phyloP scores from a whole-genome alignment of 2,329 filamentous ascomycete genomes.

The Pestalotiopsis sp. region DNA sequence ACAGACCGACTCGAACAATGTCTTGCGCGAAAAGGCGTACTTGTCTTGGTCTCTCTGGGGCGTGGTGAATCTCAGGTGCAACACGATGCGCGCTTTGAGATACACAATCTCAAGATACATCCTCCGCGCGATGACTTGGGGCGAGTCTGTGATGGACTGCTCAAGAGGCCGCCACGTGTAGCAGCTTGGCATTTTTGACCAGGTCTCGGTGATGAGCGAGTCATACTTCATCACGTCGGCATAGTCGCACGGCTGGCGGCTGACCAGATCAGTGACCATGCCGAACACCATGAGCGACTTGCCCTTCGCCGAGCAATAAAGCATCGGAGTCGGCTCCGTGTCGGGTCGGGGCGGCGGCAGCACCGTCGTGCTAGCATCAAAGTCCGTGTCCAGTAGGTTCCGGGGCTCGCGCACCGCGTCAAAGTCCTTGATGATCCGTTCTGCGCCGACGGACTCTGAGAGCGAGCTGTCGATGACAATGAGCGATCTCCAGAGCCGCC shows the following conservation, averaged over 20 bases:
- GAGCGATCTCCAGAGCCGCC: slow-evolving; percentile 44
- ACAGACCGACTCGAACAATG: slow-evolving; percentile 50
- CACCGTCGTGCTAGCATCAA: slow-evolving; percentile 34
- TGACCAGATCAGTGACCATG: slow-evolving; percentile 19
- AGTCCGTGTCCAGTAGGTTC: slow-evolving; percentile 47
- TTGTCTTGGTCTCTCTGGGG: slow-evolving; percentile 31
- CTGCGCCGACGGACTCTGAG: slow-evolving; percentile 46
- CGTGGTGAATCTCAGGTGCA: slow-evolving; percentile 57
- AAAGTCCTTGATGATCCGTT: slow-evolving; percentile 38
- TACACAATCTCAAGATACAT: slow-evolving; percentile 55
- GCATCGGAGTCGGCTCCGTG: slow-evolving; percentile 22
- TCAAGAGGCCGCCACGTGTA: slow-evolving; percentile 23
- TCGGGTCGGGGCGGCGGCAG: slow-evolving; percentile 39
- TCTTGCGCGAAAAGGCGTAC: slow-evolving; percentile 44
- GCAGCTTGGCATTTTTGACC: slow-evolving; percentile 18
- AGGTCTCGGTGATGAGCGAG: slow-evolving; percentile 18
- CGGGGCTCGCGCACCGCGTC: slow-evolving; percentile 33
- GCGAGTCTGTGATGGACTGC: slow-evolving; percentile 46
- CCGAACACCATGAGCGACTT: neutral
- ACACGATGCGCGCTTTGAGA: slow-evolving; percentile 51
- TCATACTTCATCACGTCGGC: slow-evolving; percentile 27
- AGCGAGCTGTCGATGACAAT: slow-evolving; percentile 43
- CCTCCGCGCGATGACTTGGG: slow-evolving; percentile 53
- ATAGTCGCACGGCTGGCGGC: slow-evolving; percentile 22
- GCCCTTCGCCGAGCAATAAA: neutral